Conservation (phyloP, 371 early-diverging fungal species). For the Rhizopus sp. region DNA sequence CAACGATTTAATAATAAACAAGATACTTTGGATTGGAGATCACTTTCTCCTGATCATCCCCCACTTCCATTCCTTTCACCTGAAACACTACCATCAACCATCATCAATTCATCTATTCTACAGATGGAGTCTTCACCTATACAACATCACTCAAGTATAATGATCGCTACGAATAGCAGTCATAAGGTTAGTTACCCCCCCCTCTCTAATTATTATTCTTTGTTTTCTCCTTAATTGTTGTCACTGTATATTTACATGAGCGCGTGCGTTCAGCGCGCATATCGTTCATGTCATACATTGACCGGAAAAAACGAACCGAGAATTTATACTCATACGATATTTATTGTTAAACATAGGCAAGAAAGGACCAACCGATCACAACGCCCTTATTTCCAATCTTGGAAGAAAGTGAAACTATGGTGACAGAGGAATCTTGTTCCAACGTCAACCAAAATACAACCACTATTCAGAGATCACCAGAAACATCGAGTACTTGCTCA, state of each 20-base stretch:
- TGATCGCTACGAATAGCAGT: constrained; percentile 2
- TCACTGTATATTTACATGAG: no score
- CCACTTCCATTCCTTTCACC: constrained; percentile 24
- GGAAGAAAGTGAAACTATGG: constrained; percentile 45
- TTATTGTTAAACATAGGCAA: background rate
- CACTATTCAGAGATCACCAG: background rate
- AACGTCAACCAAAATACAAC: constrained; percentile 6
- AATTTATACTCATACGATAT: background rate
- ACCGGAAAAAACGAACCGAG: background rate
- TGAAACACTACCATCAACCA: constrained; percentile 1
- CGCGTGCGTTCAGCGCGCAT: background rate
- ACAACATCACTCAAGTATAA: constrained; percentile 1
- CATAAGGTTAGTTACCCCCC: constrained; percentile 6
- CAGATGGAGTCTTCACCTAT: constrained; percentile 1
- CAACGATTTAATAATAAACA: constrained; percentile 6
- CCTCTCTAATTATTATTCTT: constrained; percentile 2
- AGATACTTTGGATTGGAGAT: constrained; percentile 27
- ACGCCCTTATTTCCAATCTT: constrained; percentile 31
- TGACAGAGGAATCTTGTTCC: constrained; percentile 23
- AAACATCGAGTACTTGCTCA: constrained; percentile 4
- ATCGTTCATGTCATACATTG: background rate
- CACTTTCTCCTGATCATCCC: constrained; percentile 27
- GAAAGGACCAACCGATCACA: constrained; percentile 1
- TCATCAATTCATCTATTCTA: background rate
- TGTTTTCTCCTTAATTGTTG: background rate